phyloP scores from a whole-genome alignment of 768 basidiomycete species.

The Tricholoma matsutake region DNA sequence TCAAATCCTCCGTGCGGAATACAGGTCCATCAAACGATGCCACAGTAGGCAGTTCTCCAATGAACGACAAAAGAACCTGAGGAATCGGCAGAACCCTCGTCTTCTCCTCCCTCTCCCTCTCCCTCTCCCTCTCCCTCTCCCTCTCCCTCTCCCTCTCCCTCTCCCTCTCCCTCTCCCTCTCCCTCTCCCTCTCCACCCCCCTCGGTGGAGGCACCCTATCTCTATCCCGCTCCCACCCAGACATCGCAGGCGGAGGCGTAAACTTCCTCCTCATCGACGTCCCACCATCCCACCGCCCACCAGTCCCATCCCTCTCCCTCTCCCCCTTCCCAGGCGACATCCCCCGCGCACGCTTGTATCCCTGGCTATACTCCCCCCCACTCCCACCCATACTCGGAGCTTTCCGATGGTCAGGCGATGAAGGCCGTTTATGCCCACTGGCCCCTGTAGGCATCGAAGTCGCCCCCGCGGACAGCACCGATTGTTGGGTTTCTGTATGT shows the following conservation, averaged over 20 bases:
- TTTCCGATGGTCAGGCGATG: slow-evolving; percentile 35
- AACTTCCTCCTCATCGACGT: slow-evolving; percentile 40
- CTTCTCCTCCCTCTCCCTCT: slow-evolving; percentile 44
- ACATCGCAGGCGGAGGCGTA: slow-evolving; percentile 45
- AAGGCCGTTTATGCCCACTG: slow-evolving; percentile 34
- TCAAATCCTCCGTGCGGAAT: slow-evolving; percentile 86
- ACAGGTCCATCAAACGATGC: slow-evolving; percentile 86
- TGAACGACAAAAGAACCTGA: slow-evolving; percentile 75
- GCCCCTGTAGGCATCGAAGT: background rate
- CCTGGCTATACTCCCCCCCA: slow-evolving; percentile 26
- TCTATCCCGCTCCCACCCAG: too few species aligned
- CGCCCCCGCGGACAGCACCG: slow-evolving; percentile 16
- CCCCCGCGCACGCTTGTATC: slow-evolving; percentile 34
- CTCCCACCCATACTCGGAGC: slow-evolving; percentile 28
- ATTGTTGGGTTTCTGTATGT: slow-evolving; percentile 35
- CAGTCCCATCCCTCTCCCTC: slow-evolving; percentile 27
- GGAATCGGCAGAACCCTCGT: slow-evolving; percentile 42
- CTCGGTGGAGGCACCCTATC: slow-evolving; percentile 40
- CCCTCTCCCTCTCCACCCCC: slow-evolving; percentile 13
- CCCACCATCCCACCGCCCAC: slow-evolving; percentile 29
- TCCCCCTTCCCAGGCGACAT: slow-evolving; percentile 25
- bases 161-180: too few species aligned
- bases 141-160: slow-evolving; percentile 1
- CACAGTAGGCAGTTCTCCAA: slow-evolving; percentile 73
- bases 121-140: slow-evolving; percentile 37